Percentiles rank a stretch among this genome's conserved stretches.
These are phyloP conservation scores for Phytomonas serpens DNA, from an alignment of 208 protist genomes.

Conservation along the genomic window DNA sequence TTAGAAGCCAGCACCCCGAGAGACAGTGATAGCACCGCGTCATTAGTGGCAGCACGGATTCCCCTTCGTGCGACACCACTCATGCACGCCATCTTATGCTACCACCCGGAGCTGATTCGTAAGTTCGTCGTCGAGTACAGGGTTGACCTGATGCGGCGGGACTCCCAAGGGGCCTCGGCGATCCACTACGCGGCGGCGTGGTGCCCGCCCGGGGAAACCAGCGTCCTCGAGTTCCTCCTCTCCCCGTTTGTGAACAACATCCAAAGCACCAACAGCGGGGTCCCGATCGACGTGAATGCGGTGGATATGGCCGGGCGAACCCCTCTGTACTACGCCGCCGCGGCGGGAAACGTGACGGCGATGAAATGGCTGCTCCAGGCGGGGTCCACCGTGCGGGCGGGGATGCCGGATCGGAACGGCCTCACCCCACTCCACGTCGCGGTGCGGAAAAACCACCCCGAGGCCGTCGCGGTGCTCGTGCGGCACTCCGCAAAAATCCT, in stretches of 20 bases:
- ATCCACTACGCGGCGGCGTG: constrained; percentile 65
- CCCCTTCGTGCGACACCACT: constrained; percentile 54
- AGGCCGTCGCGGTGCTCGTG: constrained; percentile 46
- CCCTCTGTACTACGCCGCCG: constrained; percentile 75
- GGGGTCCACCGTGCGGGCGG: constrained; percentile 18
- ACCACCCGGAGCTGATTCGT: constrained; percentile 76
- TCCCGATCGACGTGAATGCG: constrained; percentile 58
- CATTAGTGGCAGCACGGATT: constrained; percentile 17
- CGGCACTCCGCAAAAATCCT: constrained; percentile 26
- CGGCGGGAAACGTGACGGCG: constrained; percentile 43
- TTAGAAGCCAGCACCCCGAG: background rate
- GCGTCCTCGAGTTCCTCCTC: constrained; percentile 56
- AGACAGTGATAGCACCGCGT: background rate
- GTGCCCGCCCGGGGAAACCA: constrained; percentile 15
- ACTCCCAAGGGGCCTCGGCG: constrained; percentile 65
- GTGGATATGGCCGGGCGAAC: constrained; percentile 68
- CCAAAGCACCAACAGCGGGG: background rate
- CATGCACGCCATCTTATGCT: constrained; percentile 65
- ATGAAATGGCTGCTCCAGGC: constrained; percentile 36
- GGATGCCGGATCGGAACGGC: constrained; percentile 43
- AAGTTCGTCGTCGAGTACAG: constrained; percentile 63
- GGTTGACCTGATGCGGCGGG: constrained; percentile 59
- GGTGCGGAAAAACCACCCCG: constrained; percentile 31
- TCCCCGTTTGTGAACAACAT: constrained; percentile 18
- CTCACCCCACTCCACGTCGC: constrained; percentile 70